Evolutionary conservation across 805 yeast species (phyloP).

Genomic region (Sporopachydermia quercuum): DNA sequence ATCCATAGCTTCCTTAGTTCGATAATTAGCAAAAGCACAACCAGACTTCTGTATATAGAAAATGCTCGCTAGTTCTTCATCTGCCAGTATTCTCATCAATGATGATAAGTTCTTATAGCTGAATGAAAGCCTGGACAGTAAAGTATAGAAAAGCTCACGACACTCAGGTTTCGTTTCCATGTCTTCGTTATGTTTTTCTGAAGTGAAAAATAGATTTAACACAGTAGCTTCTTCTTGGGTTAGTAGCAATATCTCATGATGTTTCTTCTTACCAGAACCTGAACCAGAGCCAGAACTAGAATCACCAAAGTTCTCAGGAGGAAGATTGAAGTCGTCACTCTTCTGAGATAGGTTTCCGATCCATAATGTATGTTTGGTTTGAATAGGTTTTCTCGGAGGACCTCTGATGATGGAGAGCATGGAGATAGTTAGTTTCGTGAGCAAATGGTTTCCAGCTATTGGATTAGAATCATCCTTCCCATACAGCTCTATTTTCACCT

Average conservation of each 20-base stretch:
- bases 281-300: not conserved
- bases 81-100: constrained; percentile 22
- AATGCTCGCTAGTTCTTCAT: constrained; percentile 20
- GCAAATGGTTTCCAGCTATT: too few relatives aligned
- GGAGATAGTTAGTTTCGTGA: not conserved
- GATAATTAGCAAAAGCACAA: constrained; percentile 27
- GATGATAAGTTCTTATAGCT: constrained; percentile 18
- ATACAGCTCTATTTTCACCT: too few relatives aligned
- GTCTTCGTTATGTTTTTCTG: not conserved
- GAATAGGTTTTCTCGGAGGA: constrained; percentile 27
- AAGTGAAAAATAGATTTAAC: not conserved
- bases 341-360: constrained; percentile 26
- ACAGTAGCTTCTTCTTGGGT: not conserved
- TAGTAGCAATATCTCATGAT: not conserved
- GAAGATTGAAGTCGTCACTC: not conserved
- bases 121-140: not conserved
- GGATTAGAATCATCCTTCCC: too few relatives aligned
- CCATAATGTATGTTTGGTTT: constrained; percentile 28
- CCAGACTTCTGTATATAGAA: constrained; percentile 24
- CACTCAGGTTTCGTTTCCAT: not conserved
- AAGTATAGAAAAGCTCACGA: not conserved
- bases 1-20: constrained; percentile 15
- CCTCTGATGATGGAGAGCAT: constrained; percentile 12
- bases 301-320: not conserved
- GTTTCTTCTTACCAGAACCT: not conserved